Conservation (phyloP, 306 rosid genomes). For the Cicer yamashitae region DNA sequence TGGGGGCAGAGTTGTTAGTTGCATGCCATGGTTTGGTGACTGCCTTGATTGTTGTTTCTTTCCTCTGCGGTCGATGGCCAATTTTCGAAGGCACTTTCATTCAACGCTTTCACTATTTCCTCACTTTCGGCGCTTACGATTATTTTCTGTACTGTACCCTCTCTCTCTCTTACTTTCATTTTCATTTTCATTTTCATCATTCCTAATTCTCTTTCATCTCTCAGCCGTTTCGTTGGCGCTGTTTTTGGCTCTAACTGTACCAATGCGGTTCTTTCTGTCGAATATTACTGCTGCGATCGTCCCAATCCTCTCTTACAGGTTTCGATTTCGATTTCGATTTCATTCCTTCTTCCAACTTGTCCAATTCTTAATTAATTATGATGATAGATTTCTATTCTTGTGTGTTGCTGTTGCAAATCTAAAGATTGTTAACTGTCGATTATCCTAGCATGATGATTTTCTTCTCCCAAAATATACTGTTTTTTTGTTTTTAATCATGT, state of each 20-base stretch:
- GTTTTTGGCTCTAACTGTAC: slow-evolving; percentile 76
- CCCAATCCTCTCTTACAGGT: slow-evolving; percentile 97
- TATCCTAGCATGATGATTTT: too few relatives aligned
- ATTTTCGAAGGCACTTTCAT: slow-evolving; percentile 88
- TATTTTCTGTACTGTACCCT: slow-evolving; percentile 75
- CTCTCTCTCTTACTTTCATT: background rate
- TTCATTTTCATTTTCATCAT: background rate
- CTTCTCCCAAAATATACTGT: too few relatives aligned
- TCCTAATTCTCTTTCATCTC: slow-evolving; percentile 10
- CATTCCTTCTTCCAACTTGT: background rate
- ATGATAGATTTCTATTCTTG: too few relatives aligned
- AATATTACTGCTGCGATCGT: slow-evolving; percentile 85
- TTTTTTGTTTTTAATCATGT: too few relatives aligned
- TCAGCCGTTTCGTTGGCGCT: slow-evolving; percentile 74
- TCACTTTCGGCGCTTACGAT: slow-evolving; percentile 85
- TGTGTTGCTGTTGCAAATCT: background rate
- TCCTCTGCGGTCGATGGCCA: slow-evolving; percentile 97
- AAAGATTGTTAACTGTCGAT: too few relatives aligned
- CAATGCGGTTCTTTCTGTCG: slow-evolving; percentile 65
- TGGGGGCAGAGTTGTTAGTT: slow-evolving; percentile 80
- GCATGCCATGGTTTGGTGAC: slow-evolving; percentile 75
- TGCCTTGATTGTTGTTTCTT: slow-evolving; percentile 64
- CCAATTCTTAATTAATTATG: too few relatives aligned
- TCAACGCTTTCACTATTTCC: slow-evolving; percentile 69
- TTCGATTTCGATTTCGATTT: slow-evolving; percentile 16